phyloP scores from a whole-genome alignment of 805 yeast genomes.

The Kregervanrija delftensis region DNA sequence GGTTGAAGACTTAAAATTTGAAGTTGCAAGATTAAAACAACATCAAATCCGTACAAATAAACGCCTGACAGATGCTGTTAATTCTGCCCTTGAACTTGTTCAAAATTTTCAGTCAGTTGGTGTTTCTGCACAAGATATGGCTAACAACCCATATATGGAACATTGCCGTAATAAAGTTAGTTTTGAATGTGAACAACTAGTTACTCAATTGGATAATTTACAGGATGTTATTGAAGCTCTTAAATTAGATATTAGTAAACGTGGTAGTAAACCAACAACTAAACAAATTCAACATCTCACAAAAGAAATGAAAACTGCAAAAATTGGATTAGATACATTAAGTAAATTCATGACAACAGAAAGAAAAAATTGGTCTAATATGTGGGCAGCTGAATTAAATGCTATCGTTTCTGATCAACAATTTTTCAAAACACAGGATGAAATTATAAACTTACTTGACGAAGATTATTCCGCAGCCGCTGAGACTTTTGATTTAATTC shows the following conservation, averaged over 20 bases:
- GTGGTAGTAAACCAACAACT: conserved; percentile 78
- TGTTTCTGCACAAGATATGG: conserved; percentile 19
- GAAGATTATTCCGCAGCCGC: conserved; percentile 76
- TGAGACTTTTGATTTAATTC: conserved; percentile 78
- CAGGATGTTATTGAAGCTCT: conserved; percentile 88
- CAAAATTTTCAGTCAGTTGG: conserved; percentile 39
- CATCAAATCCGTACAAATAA: conserved; percentile 40
- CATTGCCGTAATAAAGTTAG: conserved; percentile 67
- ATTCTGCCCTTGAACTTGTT: conserved; percentile 37
- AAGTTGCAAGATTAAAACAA: conserved; percentile 54
- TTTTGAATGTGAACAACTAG: conserved; percentile 63
- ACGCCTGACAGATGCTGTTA: conserved; percentile 35
- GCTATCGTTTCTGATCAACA: conserved; percentile 92
- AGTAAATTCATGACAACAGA: conserved; percentile 59
- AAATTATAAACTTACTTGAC: conserved; percentile 65
- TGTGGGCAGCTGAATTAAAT: conserved; percentile 89
- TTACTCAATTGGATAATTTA: conserved; percentile 80
- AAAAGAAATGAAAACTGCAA: conserved; percentile 59
- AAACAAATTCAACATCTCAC: conserved; percentile 62
- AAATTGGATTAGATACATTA: conserved; percentile 44
- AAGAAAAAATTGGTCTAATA: conserved; percentile 78
- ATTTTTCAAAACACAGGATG: conserved; percentile 84
- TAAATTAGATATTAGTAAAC: conserved; percentile 82
- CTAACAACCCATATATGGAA: conserved; percentile 53
- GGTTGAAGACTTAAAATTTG: conserved; percentile 44